These are phyloP conservation scores for Clitoria ternatea DNA, from an alignment of 306 rosid species.

Conservation along the genomic window DNA sequence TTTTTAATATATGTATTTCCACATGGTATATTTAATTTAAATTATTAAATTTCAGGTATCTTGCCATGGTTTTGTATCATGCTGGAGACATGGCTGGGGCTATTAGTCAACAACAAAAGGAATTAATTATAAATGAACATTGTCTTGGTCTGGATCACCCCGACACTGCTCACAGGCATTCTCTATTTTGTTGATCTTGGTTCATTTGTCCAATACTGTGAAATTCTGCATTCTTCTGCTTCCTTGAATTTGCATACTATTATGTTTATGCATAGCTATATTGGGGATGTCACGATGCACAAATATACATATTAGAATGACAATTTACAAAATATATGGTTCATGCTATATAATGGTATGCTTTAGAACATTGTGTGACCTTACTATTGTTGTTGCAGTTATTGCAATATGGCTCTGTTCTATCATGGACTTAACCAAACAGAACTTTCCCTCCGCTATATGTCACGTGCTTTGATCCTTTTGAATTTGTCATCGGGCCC, in stretches of 20 bases:
- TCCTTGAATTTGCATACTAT: neutral
- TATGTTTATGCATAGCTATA: neutral
- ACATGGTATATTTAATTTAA: neutral
- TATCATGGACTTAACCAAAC: conserved; percentile 79
- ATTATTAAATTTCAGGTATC: conserved; percentile 58
- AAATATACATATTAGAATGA: neutral
- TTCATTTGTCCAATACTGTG: neutral
- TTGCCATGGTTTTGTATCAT: conserved; percentile 86
- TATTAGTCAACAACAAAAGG: conserved; percentile 73
- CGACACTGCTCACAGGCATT: conserved; percentile 87
- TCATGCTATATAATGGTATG: neutral
- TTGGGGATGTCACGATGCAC: neutral
- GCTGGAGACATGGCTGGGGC: conserved; percentile 91
- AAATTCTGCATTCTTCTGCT: conserved; percentile 24
- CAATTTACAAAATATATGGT: neutral
- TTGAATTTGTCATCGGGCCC: conserved; percentile 80
- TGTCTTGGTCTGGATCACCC: conserved; percentile 92
- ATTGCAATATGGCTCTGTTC: conserved; percentile 87
- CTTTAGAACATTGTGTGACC: conserved; percentile 5
- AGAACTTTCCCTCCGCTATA: conserved; percentile 71
- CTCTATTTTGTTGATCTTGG: conserved; percentile 1
- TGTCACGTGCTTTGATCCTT: conserved; percentile 78
- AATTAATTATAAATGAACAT: conserved; percentile 78
- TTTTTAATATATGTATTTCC: neutral
- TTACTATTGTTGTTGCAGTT: conserved; percentile 47